phyloP scores from a whole-genome alignment of 2,329 filamentous ascomycete genomes.

The Tolypocladium endophyticum region DNA sequence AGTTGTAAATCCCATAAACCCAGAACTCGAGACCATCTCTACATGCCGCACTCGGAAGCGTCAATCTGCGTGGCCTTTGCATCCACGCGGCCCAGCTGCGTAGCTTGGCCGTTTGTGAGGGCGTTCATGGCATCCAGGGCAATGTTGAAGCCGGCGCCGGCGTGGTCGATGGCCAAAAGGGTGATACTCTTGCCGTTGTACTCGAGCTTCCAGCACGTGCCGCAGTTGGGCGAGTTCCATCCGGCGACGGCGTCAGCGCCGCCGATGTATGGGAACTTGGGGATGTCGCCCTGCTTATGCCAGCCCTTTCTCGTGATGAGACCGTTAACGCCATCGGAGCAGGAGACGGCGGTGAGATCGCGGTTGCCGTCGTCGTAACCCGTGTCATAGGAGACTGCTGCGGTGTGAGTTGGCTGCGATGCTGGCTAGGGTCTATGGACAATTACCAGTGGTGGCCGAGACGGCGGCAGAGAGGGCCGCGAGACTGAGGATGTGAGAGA shows the following conservation, averaged over 20 bases:
- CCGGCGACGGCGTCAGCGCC: conserved; percentile 38
- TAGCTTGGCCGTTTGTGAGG: conserved; percentile 41
- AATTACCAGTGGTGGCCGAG: conserved; percentile 24
- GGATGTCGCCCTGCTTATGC: conserved; percentile 40
- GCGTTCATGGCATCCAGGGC: conserved; percentile 44
- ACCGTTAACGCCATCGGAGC: conserved; percentile 59
- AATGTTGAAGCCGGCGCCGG: conserved; percentile 42
- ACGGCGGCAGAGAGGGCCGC: conserved; percentile 25
- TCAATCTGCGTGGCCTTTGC: conserved; percentile 34
- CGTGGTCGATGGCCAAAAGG: conserved; percentile 45
- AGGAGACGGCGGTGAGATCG: conserved; percentile 47
- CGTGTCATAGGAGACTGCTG: conserved; percentile 56
- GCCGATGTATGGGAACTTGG: conserved; percentile 43
- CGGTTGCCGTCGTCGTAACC: conserved; percentile 55
- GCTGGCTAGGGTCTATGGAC: neutral
- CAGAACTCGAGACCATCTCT: neutral
- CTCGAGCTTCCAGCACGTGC: conserved; percentile 46
- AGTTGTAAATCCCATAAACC: neutral
- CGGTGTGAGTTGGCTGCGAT: neutral
- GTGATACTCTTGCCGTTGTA: conserved; percentile 41
- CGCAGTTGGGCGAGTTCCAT: conserved; percentile 49
- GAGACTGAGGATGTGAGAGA: conserved; percentile 28
- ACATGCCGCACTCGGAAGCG: conserved; percentile 31
- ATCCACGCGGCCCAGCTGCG: conserved; percentile 39
- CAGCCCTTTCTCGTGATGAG: conserved; percentile 52